Percentiles rank a stretch among this genome's conserved stretches.
Conservation (phyloP, 805 yeast genomes). For the Suhomyces tanzawaensis region DNA sequence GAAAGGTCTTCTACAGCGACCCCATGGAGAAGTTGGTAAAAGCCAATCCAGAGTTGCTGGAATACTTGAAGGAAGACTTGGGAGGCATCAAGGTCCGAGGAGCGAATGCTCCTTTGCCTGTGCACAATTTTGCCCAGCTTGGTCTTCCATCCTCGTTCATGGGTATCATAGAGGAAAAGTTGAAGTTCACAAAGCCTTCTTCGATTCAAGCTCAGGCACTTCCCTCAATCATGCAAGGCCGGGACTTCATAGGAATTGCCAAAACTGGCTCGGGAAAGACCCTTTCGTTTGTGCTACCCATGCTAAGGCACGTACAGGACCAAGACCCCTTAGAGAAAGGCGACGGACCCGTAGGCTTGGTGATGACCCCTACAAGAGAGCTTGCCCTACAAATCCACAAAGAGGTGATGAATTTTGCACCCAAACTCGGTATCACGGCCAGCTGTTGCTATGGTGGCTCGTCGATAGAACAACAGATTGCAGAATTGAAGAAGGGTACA, state of each 20-base stretch:
- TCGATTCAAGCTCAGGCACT: slow-evolving; percentile 89
- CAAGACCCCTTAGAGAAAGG: slow-evolving; percentile 49
- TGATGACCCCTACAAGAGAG: slow-evolving; percentile 91
- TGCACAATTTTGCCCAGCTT: slow-evolving; percentile 73
- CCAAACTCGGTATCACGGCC: slow-evolving; percentile 48
- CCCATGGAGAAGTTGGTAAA: slow-evolving; percentile 46
- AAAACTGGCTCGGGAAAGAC: slow-evolving; percentile 98
- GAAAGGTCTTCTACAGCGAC: slow-evolving; percentile 62
- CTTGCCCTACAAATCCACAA: slow-evolving; percentile 78
- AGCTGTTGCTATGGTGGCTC: slow-evolving; percentile 93
- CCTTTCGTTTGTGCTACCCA: slow-evolving; percentile 78
- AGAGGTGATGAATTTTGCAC: slow-evolving; percentile 60
- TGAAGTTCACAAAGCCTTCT: slow-evolving; percentile 65
- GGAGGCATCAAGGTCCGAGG: slow-evolving; percentile 74
- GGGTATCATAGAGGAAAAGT: slow-evolving; percentile 47
- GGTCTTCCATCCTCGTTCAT: slow-evolving; percentile 66
- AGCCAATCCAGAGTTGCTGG: slow-evolving; percentile 55
- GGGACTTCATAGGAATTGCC: slow-evolving; percentile 91
- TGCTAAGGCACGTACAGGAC: slow-evolving; percentile 79
- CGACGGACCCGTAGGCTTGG: slow-evolving; percentile 74
- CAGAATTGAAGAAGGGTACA: slow-evolving; percentile 71
- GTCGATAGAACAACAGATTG: slow-evolving; percentile 76
- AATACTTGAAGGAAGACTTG: slow-evolving; percentile 46
- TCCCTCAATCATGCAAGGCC: slow-evolving; percentile 86
- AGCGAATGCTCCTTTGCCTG: slow-evolving; percentile 56